Base-by-base conservation (phyloP, 2,329 filamentous ascomycete genomes). In the Myriosclerotinia duriaeana region DNA sequence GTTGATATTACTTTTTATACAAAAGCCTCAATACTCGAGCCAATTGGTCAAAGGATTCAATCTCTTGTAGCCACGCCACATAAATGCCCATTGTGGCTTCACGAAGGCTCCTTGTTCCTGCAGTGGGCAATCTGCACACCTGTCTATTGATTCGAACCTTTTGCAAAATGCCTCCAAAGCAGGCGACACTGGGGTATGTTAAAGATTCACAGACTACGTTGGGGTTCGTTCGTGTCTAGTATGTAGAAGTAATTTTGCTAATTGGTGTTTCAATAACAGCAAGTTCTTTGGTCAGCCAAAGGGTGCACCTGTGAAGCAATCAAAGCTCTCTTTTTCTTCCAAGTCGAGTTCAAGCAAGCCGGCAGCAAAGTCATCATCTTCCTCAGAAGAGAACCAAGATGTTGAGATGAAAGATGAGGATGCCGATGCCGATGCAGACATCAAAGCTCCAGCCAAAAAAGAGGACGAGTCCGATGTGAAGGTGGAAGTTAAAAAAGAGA, bases 101-200 rank as follows among this genome's bases (percentile, higher is more conserved):
- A 64, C 66, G 65, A 67, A 68, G 61, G 46, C 14, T 74, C 34
- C 14, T 71, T 22, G 48, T 48, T 20, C 60, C 56, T 55, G 30
- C 69, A 53, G 65, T 69, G 54, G 59, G 67, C 40, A 48, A 65
- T 30, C 66, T 70, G 53, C 69, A 70, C 54, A 73, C 42, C 17
- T 58, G 66, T 52, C 48, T 70, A 52, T 22, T 68, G 53, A 69
- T 65, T 3, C 30, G 61, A 69, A 40, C 68, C 48, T 70, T 72
- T 50, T 68, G 46, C 68, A 73, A 53, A 55, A 77, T 77, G 76
- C 70, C 75, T 71, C 73, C 76, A 30, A 76, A 75, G 60, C 92
- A 96, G 80, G 87, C 90, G 74, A 96, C 91, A 69, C 80, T 96
- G 78, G 91, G 91, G 93, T 96, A 95, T 80, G 92, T 94, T 70